Percentiles rank a stretch among this genome's conserved stretches.
Conservation (phyloP, 805 yeast species). For the Wickerhamomyces queroliae region DNA sequence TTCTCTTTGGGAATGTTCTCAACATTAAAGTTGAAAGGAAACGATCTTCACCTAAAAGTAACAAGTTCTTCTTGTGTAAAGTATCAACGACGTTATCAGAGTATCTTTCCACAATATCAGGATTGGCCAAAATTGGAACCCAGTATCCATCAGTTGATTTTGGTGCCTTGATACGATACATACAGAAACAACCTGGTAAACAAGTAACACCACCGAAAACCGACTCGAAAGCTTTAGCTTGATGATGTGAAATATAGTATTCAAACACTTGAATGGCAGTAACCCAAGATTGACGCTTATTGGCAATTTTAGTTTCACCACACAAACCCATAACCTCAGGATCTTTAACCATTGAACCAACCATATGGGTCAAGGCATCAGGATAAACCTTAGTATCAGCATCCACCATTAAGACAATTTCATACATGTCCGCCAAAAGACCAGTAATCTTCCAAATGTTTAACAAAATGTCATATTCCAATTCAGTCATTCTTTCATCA, state of each 20-base stretch:
- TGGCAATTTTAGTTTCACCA: conserved; percentile 91
- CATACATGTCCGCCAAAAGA: conserved; percentile 76
- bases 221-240: conserved; percentile 91
- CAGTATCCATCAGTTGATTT: conserved; percentile 75
- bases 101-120: conserved; percentile 89
- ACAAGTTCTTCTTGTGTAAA: conserved; percentile 78
- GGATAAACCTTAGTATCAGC: conserved; percentile 90
- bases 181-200: conserved; percentile 91
- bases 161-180: conserved; percentile 88
- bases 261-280: conserved; percentile 92
- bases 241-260: conserved; percentile 90
- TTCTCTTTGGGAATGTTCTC: conserved; percentile 83
- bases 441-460: conserved; percentile 83
- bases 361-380: conserved; percentile 85
- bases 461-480: conserved; percentile 72
- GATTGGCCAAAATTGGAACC: conserved; percentile 92
- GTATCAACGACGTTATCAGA: conserved; percentile 82
- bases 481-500: conserved; percentile 90
- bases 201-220: conserved; percentile 93
- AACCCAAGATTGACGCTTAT: conserved; percentile 80
- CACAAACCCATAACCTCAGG: conserved; percentile 88
- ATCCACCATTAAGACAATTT: conserved; percentile 84
- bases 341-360: conserved; percentile 82
- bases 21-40: conserved; percentile 81
- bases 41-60: conserved; percentile 88